Evolutionary conservation across 2,329 filamentous ascomycete species (phyloP).

Genomic region (Botrytis cinerea): DNA sequence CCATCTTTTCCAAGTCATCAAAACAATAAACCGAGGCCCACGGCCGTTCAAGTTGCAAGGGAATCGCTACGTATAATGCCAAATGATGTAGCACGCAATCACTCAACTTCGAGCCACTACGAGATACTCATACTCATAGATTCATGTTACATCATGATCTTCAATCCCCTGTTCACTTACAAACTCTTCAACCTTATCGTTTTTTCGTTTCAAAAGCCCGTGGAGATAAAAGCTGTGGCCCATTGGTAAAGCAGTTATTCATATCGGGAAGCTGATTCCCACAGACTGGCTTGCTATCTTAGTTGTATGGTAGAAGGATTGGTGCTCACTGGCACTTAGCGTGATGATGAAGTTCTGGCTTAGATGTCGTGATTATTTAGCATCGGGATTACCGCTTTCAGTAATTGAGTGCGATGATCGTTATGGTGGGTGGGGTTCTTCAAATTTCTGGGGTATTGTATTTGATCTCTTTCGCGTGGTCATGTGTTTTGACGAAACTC

Average conservation of each 20-base stretch:
- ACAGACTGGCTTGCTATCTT: background rate
- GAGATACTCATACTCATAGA: background rate
- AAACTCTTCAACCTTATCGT: background rate
- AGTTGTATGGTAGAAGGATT: background rate
- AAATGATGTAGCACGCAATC: background rate
- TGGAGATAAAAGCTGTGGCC: background rate
- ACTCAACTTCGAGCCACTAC: background rate
- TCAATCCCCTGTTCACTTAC: background rate
- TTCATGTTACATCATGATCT: constrained; percentile 5
- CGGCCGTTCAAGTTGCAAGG: background rate
- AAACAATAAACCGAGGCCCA: background rate
- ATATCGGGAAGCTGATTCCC: background rate
- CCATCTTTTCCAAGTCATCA: no score
- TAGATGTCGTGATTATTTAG: constrained; percentile 22
- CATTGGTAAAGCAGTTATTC: background rate
- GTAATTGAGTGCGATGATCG: background rate
- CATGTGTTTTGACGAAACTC: background rate
- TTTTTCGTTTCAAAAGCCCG: background rate
- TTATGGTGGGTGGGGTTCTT: background rate
- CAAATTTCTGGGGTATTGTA: background rate
- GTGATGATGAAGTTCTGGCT: constrained; percentile 25
- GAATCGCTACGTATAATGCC: background rate
- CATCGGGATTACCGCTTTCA: constrained; percentile 1
- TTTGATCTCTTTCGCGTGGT: background rate
- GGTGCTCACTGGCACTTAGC: constrained; percentile 21